phyloP scores from a whole-genome alignment of 1,284 basidiomycete genomes.

The Moesziomyces globuligerus region DNA sequence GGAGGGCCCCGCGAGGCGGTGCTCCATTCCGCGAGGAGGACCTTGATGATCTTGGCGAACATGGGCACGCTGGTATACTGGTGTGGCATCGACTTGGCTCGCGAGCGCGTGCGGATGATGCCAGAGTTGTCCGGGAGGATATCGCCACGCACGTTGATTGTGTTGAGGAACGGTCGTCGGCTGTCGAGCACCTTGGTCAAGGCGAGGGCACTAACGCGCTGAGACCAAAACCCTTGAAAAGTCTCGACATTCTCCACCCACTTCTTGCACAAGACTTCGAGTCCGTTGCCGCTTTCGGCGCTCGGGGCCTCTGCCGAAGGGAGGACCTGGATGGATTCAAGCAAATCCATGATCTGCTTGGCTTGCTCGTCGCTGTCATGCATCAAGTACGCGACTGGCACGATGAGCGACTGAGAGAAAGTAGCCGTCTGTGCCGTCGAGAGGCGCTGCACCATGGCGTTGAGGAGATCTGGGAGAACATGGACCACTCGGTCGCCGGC shows the following conservation, averaged over 20 bases:
- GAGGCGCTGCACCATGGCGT: slow-evolving; percentile 84
- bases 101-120: slow-evolving; percentile 91
- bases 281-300: slow-evolving; percentile 70
- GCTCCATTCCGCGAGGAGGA: slow-evolving; percentile 84
- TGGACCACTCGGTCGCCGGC: slow-evolving; percentile 79
- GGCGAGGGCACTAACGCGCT: slow-evolving; percentile 74
- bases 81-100: slow-evolving; percentile 75
- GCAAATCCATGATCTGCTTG: slow-evolving; percentile 64
- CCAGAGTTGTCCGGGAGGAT: slow-evolving; percentile 72
- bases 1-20: slow-evolving; percentile 62
- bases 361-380: slow-evolving; percentile 76
- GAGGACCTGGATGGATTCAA: slow-evolving; percentile 67
- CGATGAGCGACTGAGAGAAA: slow-evolving; percentile 81
- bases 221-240: slow-evolving; percentile 87
- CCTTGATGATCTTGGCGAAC: slow-evolving; percentile 88
- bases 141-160: slow-evolving; percentile 87
- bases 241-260: slow-evolving; percentile 95
- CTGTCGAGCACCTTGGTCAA: slow-evolving; percentile 80
- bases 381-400: slow-evolving; percentile 92
- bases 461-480: slow-evolving; percentile 84
- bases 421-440: slow-evolving; percentile 83
- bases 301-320: slow-evolving; percentile 1
- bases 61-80: slow-evolving; percentile 87
- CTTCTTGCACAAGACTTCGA: slow-evolving; percentile 83
- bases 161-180: slow-evolving; percentile 75